A percentile compares a stretch with the other conserved stretches of the same genome.
phyloP scores from a whole-genome alignment of 192 early-diverging fungal species.

The Coemansia brasiliensis region DNA sequence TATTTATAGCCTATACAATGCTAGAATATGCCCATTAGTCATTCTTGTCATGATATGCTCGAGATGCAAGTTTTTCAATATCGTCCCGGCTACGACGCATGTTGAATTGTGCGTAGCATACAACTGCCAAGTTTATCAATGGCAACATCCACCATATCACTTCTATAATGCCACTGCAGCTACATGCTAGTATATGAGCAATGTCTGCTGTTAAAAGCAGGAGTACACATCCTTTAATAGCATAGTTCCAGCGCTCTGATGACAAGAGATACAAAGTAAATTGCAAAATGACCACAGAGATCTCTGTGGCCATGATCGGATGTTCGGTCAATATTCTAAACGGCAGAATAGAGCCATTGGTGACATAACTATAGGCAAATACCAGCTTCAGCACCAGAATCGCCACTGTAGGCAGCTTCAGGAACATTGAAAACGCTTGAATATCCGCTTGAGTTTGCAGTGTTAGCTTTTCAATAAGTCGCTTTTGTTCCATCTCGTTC shows the following conservation, averaged over 20 bases:
- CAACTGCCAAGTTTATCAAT: conserved; percentile 21
- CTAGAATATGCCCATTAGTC: conserved; percentile 11
- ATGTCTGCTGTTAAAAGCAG: conserved; percentile 6
- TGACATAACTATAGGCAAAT: conserved; percentile 39
- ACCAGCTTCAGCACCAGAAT: conserved; percentile 39
- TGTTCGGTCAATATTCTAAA: conserved; percentile 24
- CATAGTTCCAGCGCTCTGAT: conserved; percentile 28
- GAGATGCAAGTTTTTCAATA: conserved; percentile 21
- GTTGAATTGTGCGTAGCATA: conserved; percentile 41
- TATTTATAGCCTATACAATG: background rate
- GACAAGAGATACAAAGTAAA: conserved; percentile 39
- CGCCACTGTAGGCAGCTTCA: conserved; percentile 30
- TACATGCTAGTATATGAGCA: conserved; percentile 21
- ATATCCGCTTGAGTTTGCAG: conserved; percentile 47
- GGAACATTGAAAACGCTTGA: conserved; percentile 33
- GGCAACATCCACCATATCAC: conserved; percentile 43
- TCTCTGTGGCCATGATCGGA: conserved; percentile 38
- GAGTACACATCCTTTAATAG: background rate
- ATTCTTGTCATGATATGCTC: conserved; percentile 20
- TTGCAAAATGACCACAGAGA: conserved; percentile 39
- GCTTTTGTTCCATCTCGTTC: conserved; percentile 26
- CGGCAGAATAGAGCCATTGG: conserved; percentile 20
- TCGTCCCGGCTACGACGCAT: conserved; percentile 35
- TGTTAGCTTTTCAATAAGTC: conserved; percentile 26
- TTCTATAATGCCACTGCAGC: conserved; percentile 20